Percentiles rank a stretch among this genome's conserved stretches.
Conservation (phyloP, 768 basidiomycete genomes). For the Tulasnella calospora region DNA sequence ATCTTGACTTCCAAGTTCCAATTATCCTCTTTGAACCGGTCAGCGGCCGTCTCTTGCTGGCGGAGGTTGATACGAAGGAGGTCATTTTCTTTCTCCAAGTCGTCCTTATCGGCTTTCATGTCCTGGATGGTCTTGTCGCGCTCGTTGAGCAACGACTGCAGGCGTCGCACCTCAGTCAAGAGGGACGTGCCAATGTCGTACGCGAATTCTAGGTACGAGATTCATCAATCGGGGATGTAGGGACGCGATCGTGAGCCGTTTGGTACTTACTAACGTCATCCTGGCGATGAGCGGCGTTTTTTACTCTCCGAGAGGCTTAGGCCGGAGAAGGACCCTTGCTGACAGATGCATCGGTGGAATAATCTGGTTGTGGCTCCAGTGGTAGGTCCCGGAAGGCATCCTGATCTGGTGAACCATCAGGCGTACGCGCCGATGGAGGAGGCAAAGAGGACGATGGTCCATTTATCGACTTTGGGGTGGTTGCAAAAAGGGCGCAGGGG, state of each 20-base stretch:
- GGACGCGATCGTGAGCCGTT: conserved; percentile 26
- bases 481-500: background rate
- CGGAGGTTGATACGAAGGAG: conserved; percentile 65
- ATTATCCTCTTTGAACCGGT: conserved; percentile 96
- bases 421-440: conserved; percentile 12
- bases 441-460: background rate
- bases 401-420: background rate
- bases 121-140: conserved; percentile 89
- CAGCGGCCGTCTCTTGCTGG: conserved; percentile 67
- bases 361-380: conserved; percentile 21
- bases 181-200: conserved; percentile 95
- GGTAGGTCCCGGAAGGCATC: conserved; percentile 6
- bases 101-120: conserved; percentile 87
- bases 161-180: conserved; percentile 81
- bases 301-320: conserved; percentile 75
- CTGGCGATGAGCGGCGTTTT: conserved; percentile 85
- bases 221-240: background rate
- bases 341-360: background rate
- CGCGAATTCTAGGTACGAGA: conserved; percentile 69
- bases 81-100: conserved; percentile 75
- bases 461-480: background rate
- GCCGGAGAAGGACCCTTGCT: conserved; percentile 66
- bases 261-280: conserved; percentile 74
- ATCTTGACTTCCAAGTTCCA: conserved; percentile 96
- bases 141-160: conserved; percentile 86